These are phyloP conservation scores for Boletus tylopilopsis DNA, from an alignment of 768 basidiomycete genomes.

Conservation along the genomic window DNA sequence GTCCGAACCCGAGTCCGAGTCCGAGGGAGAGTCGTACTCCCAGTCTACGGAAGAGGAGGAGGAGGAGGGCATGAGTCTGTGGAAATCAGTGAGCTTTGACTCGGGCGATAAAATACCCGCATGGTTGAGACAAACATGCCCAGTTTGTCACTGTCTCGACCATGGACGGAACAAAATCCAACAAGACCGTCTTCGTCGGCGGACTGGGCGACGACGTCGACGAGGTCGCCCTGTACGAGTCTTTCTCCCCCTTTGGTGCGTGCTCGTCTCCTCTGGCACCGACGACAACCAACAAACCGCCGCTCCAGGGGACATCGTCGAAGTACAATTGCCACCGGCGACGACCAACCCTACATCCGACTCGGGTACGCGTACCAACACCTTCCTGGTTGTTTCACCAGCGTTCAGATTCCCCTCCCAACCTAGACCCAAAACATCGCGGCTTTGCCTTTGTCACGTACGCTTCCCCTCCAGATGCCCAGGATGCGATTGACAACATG, in stretches of 20 bases:
- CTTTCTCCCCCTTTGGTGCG: conserved; percentile 86
- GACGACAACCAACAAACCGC: not conserved
- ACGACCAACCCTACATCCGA: conserved; percentile 65
- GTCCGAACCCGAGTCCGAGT: conserved; percentile 44
- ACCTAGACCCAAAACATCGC: conserved; percentile 77
- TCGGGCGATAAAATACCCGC: too few relatives aligned
- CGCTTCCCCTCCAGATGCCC: conserved; percentile 74
- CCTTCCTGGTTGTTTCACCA: conserved; percentile 2
- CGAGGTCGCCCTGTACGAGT: conserved; percentile 69
- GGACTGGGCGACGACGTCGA: conserved; percentile 83
- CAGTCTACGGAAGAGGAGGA: conserved; percentile 59
- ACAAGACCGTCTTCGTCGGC: conserved; percentile 83
- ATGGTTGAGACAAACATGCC: conserved; percentile 13
- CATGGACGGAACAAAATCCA: conserved; percentile 82
- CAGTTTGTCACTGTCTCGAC: conserved; percentile 33
- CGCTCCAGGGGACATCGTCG: conserved; percentile 84
- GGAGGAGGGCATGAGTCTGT: not conserved
- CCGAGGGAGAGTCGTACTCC: conserved; percentile 29
- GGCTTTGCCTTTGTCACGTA: conserved; percentile 95
- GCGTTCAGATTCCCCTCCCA: not conserved
- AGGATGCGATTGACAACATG: conserved; percentile 99
- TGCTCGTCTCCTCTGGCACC: not conserved
- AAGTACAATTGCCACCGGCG: conserved; percentile 84
- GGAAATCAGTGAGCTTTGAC: too few relatives aligned
- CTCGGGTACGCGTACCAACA: conserved; percentile 39